A percentile compares a stretch with the other conserved stretches of the same genome.
Evolutionary conservation across 2,329 filamentous ascomycete genomes (phyloP).

Genomic region (Byssochlamys sp.): DNA sequence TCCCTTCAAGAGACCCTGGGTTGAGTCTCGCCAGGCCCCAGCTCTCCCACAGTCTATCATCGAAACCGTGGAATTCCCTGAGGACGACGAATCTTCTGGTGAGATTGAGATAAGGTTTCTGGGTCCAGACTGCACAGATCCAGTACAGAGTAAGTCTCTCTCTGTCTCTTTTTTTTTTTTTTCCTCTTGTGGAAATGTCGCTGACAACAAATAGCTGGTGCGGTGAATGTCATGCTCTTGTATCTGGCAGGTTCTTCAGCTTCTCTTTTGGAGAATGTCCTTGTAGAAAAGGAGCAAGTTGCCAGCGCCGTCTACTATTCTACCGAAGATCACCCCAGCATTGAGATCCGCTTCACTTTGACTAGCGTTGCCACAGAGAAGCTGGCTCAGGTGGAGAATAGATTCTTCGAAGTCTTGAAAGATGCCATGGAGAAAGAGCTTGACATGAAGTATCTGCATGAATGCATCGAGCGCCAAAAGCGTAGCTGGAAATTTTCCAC

Average conservation of each 20-base stretch:
- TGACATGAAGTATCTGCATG: slow-evolving; percentile 80
- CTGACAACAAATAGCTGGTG: slow-evolving; percentile 44
- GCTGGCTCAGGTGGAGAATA: slow-evolving; percentile 70
- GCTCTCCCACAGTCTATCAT: slow-evolving; percentile 61
- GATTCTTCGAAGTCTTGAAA: slow-evolving; percentile 72
- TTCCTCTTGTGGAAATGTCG: slow-evolving; percentile 2
- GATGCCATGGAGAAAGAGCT: slow-evolving; percentile 68
- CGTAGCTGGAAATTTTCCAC: slow-evolving; percentile 74
- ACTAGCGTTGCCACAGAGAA: slow-evolving; percentile 81
- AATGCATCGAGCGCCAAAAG: slow-evolving; percentile 73
- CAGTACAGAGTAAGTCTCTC: slow-evolving; percentile 43
- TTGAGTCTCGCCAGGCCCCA: slow-evolving; percentile 73
- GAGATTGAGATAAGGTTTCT: slow-evolving; percentile 81
- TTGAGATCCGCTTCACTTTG: slow-evolving; percentile 74
- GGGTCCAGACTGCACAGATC: slow-evolving; percentile 69
- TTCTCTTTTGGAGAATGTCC: slow-evolving; percentile 76
- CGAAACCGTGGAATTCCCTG: slow-evolving; percentile 79
- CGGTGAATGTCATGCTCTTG: slow-evolving; percentile 67
- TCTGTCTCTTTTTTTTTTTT: background rate
- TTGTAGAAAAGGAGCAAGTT: slow-evolving; percentile 88
- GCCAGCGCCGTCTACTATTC: slow-evolving; percentile 75
- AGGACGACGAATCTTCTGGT: slow-evolving; percentile 88
- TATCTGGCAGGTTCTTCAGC: slow-evolving; percentile 92
- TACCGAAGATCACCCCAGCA: slow-evolving; percentile 69
- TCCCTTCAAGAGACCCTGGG: slow-evolving; percentile 80